A percentile compares a stretch with the other conserved stretches of the same genome.
These are phyloP conservation scores for Blastocystis sp. DNA, from an alignment of 352 stramenopile species.

Conservation along the genomic window DNA sequence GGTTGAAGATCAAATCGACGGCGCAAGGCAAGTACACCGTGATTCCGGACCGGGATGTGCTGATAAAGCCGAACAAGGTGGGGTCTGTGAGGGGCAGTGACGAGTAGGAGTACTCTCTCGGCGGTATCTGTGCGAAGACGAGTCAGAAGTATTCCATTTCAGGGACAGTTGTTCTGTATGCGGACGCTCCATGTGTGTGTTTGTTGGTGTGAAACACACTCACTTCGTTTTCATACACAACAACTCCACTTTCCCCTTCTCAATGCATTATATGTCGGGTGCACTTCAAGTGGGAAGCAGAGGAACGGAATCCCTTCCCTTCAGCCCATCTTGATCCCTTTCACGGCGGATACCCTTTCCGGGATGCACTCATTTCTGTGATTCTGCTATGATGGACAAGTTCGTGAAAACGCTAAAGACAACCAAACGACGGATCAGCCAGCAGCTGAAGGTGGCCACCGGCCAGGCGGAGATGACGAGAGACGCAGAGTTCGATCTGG, in stretches of 20 bases:
- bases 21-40: neutral
- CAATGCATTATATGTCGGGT: too few relatives aligned
- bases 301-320: neutral
- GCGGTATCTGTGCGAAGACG: constrained; percentile 9
- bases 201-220: neutral
- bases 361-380: constrained; percentile 10
- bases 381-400: constrained; percentile 58
- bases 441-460: constrained; percentile 64
- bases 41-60: neutral
- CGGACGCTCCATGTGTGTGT: neutral
- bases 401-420: constrained; percentile 64
- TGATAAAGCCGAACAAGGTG: constrained; percentile 46
- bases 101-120: neutral
- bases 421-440: constrained; percentile 56
- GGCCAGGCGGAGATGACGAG: constrained; percentile 46
- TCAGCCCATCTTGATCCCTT: neutral
- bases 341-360: neutral
- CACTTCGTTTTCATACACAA: too few relatives aligned
- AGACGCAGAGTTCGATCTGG: constrained; percentile 57
- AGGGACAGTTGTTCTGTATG: neutral
- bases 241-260: too few relatives aligned
- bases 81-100: neutral
- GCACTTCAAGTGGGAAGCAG: neutral
- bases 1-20: neutral
- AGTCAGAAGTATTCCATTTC: constrained; percentile 7